Evolutionary conservation across 305 asterid species (phyloP).

Genomic region (Fraxinus latifolia): DNA sequence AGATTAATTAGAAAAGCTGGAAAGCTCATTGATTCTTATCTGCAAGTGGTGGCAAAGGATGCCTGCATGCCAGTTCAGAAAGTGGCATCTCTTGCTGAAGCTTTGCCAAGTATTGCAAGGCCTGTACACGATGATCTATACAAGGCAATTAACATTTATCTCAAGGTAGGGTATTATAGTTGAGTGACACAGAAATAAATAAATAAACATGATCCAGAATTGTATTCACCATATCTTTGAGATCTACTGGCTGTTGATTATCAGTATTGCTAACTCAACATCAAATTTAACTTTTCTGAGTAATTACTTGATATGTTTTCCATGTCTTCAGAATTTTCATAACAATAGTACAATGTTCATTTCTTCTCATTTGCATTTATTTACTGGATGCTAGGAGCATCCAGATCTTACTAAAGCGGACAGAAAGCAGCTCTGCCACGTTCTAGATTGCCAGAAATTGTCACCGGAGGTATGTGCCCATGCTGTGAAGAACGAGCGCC

Average conservation of each 20-base stretch:
- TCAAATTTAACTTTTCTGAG: neutral
- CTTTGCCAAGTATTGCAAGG: constrained; percentile 66
- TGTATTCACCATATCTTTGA: neutral
- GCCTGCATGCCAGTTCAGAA: constrained; percentile 40
- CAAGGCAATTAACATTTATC: constrained; percentile 42
- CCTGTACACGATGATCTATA: constrained; percentile 64
- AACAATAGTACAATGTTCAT: neutral
- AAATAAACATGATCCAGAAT: neutral
- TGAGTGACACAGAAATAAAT: neutral
- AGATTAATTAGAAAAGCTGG: constrained; percentile 40
- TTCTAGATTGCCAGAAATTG: constrained; percentile 65
- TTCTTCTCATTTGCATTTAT: neutral
- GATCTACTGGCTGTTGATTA: neutral
- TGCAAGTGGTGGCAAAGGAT: constrained; percentile 57
- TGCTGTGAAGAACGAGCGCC: constrained; percentile 64
- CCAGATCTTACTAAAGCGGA: constrained; percentile 61
- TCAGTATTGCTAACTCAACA: neutral
- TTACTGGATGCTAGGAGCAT: constrained; percentile 43
- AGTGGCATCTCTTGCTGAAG: constrained; percentile 52
- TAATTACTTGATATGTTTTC: neutral
- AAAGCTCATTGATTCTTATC: constrained; percentile 61
- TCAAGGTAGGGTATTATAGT: neutral
- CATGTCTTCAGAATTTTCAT: neutral
- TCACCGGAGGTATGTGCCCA: constrained; percentile 59
- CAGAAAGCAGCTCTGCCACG: constrained; percentile 60